Percentiles rank a stretch among this genome's conserved stretches.
Conservation (phyloP, 2,329 filamentous ascomycete species). For the Colletotrichum sojae region DNA sequence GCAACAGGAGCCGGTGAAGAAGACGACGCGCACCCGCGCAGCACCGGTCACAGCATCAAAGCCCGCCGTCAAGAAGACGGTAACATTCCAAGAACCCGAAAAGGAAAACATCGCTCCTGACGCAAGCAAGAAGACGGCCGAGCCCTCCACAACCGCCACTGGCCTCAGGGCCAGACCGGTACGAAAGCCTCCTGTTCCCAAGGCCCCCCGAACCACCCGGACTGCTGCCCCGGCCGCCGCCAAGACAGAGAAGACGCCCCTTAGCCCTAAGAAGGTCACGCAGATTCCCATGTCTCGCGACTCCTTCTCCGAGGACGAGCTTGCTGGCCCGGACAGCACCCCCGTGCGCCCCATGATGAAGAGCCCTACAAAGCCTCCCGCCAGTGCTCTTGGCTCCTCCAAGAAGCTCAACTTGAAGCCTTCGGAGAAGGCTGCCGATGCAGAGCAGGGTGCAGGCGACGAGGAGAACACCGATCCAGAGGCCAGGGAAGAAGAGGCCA, state of each 20-base stretch:
- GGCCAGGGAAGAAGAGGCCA: slow-evolving; percentile 31
- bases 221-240: slow-evolving; percentile 45
- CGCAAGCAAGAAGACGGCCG: slow-evolving; percentile 51
- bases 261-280: slow-evolving; percentile 76
- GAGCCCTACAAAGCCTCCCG: slow-evolving; percentile 67
- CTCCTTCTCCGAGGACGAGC: slow-evolving; percentile 71
- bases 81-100: slow-evolving; percentile 75
- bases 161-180: slow-evolving; percentile 61
- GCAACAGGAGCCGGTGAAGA: slow-evolving; percentile 45
- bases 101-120: slow-evolving; percentile 73
- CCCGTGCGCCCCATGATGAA: slow-evolving; percentile 68
- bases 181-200: slow-evolving; percentile 57
- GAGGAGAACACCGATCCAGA: slow-evolving; percentile 38
- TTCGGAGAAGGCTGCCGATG: slow-evolving; percentile 16
- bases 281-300: slow-evolving; percentile 66
- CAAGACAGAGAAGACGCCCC: slow-evolving; percentile 62
- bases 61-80: slow-evolving; percentile 69
- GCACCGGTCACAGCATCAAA: slow-evolving; percentile 52
- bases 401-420: slow-evolving; percentile 54
- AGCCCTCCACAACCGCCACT: slow-evolving; percentile 45
- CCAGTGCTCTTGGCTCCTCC: slow-evolving; percentile 47
- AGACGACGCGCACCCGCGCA: slow-evolving; percentile 45
- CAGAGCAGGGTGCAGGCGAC: slow-evolving; percentile 43
- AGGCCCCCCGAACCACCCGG: slow-evolving; percentile 48
- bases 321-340: slow-evolving; percentile 65